A percentile compares a stretch with the other conserved stretches of the same genome.
These are phyloP conservation scores for Exophiala viscosa DNA, from an alignment of 2,329 filamentous ascomycete genomes.

Conservation along the genomic window DNA sequence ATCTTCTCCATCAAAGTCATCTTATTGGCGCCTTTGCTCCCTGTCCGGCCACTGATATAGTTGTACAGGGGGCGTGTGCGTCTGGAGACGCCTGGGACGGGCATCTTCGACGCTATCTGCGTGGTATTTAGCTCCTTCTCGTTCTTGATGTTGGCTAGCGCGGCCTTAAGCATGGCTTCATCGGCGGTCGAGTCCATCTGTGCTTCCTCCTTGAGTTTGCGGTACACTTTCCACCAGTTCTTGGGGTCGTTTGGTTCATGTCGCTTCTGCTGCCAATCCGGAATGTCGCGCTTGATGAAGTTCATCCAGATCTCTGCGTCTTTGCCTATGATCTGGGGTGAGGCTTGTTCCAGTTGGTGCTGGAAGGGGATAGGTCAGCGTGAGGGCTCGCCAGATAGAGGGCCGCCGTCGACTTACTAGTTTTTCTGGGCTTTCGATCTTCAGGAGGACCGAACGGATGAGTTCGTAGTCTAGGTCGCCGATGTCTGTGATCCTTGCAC, in stretches of 20 bases:
- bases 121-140: constrained; percentile 57
- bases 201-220: constrained; percentile 61
- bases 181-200: constrained; percentile 56
- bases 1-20: constrained; percentile 51
- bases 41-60: constrained; percentile 21
- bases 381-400: not conserved
- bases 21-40: constrained; percentile 40
- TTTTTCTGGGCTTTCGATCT: constrained; percentile 69
- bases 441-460: constrained; percentile 64
- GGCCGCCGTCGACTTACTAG: constrained; percentile 49
- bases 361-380: constrained; percentile 23
- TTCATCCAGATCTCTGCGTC: constrained; percentile 71
- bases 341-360: constrained; percentile 66
- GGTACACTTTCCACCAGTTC: constrained; percentile 76
- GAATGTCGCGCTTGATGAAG: constrained; percentile 75
- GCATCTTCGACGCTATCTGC: constrained; percentile 50
- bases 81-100: constrained; percentile 2
- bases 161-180: constrained; percentile 55
- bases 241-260: constrained; percentile 62
- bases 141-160: constrained; percentile 56
- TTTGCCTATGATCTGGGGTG: constrained; percentile 69
- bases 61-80: constrained; percentile 13
- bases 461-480: constrained; percentile 66
- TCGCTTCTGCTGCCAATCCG: constrained; percentile 60
- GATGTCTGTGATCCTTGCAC: constrained; percentile 61